phyloP scores from a whole-genome alignment of 2,329 filamentous ascomycete species.

The Stromatinia cepivora region DNA sequence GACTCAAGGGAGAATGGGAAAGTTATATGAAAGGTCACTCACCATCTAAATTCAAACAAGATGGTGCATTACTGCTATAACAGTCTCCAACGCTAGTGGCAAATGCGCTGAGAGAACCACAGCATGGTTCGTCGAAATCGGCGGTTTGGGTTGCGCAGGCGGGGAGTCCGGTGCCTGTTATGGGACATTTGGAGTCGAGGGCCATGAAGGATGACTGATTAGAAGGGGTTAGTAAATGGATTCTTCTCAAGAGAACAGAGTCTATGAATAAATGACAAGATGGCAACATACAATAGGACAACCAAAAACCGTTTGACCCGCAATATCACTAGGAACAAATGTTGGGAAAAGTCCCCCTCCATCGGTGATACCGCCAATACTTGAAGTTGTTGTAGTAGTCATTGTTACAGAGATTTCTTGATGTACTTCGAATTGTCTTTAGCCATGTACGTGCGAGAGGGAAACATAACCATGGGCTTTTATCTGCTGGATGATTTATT shows the following conservation, averaged over 20 bases:
- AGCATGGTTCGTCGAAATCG: constrained; percentile 5
- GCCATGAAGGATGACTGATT: constrained; percentile 21
- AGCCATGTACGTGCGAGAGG: neutral
- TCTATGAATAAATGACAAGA: neutral
- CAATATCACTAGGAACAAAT: constrained; percentile 15
- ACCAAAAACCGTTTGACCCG: constrained; percentile 1
- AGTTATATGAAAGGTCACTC: too few species aligned
- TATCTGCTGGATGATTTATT: neutral
- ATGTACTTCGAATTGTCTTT: neutral
- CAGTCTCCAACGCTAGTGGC: constrained; percentile 1
- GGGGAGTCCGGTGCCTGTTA: constrained; percentile 6
- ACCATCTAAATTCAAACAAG: constrained; percentile 18
- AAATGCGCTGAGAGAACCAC: constrained; percentile 7
- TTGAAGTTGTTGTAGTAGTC: neutral
- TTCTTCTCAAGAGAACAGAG: too few species aligned
- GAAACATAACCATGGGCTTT: neutral
- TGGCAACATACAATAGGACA: constrained; percentile 15
- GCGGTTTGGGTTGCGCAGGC: constrained; percentile 15
- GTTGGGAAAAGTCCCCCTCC: constrained; percentile 13
- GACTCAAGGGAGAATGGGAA: too few species aligned
- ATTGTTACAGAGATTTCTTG: neutral
- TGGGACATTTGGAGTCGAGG: constrained; percentile 18
- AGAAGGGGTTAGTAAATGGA: neutral
- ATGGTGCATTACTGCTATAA: constrained; percentile 12
- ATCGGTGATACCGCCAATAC: neutral